Percentiles rank a stretch among this genome's conserved stretches.
Conservation (phyloP, 352 stramenopile species). For the Pythium scleroteichum region DNA sequence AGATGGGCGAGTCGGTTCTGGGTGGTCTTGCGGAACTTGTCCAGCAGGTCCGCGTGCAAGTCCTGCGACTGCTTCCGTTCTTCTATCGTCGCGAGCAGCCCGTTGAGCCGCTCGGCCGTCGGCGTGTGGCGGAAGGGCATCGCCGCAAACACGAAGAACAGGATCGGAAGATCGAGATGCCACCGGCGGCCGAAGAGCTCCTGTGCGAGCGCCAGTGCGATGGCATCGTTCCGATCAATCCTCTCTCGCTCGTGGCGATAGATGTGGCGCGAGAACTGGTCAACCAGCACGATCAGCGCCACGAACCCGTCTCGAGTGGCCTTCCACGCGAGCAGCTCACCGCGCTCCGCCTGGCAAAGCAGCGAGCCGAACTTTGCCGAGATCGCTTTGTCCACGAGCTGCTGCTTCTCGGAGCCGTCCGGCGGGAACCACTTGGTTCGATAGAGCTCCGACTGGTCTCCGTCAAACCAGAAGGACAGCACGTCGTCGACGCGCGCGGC, state of each 20-base stretch:
- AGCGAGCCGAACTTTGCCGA: slow-evolving; percentile 38
- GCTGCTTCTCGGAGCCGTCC: slow-evolving; percentile 50
- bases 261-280: slow-evolving; percentile 87
- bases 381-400: slow-evolving; percentile 44
- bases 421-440: slow-evolving; percentile 68
- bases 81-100: slow-evolving; percentile 57
- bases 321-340: slow-evolving; percentile 55
- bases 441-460: slow-evolving; percentile 50
- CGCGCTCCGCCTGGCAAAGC: slow-evolving; percentile 41
- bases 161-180: slow-evolving; percentile 53
- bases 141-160: slow-evolving; percentile 75
- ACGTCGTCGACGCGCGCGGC: slow-evolving; percentile 18
- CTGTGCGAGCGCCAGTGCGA: slow-evolving; percentile 49
- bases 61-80: slow-evolving; percentile 41
- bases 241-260: slow-evolving; percentile 45
- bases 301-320: slow-evolving; percentile 45
- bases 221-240: slow-evolving; percentile 43
- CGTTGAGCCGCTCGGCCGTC: slow-evolving; percentile 49
- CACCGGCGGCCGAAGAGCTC: slow-evolving; percentile 48
- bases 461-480: slow-evolving; percentile 68
- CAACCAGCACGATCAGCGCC: slow-evolving; percentile 81
- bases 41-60: slow-evolving; percentile 61
- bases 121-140: slow-evolving; percentile 87
- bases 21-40: slow-evolving; percentile 88
- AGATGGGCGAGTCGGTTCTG: slow-evolving; percentile 67